Evolutionary conservation across 306 rosid genomes (phyloP).

Genomic region (Vigna trinervia): DNA sequence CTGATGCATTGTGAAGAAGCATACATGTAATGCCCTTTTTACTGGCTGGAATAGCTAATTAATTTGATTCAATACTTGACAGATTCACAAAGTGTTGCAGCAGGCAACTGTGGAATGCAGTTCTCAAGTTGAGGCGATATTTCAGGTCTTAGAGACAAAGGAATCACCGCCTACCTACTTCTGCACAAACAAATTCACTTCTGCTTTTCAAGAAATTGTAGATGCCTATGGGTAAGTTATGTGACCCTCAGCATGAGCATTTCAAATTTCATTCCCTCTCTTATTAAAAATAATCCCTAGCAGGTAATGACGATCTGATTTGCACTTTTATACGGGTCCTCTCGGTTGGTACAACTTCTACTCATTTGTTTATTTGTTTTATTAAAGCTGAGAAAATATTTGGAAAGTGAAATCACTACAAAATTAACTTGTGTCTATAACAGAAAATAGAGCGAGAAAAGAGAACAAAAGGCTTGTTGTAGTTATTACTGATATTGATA

Average conservation of each 20-base stretch:
- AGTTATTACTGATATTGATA: no score
- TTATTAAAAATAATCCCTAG: neutral
- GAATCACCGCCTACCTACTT: constrained; percentile 78
- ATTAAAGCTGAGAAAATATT: neutral
- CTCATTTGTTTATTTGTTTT: neutral
- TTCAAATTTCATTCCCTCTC: constrained; percentile 1
- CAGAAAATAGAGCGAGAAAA: no score
- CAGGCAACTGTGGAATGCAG: constrained; percentile 67
- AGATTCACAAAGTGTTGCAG: constrained; percentile 29
- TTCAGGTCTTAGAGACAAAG: constrained; percentile 74
- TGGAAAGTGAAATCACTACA: neutral
- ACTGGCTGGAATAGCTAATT: constrained; percentile 25
- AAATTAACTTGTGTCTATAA: neutral
- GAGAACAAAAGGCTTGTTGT: no score
- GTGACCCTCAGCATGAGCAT: constrained; percentile 9
- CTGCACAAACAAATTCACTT: constrained; percentile 72
- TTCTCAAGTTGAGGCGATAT: constrained; percentile 72
- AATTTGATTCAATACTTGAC: constrained; percentile 42
- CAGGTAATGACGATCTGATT: constrained; percentile 18
- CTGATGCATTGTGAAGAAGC: constrained; percentile 23
- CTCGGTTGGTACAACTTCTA: neutral
- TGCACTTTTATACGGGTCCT: neutral
- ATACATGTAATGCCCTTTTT: constrained; percentile 1
- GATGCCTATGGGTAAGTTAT: constrained; percentile 86
- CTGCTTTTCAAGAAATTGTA: constrained; percentile 79